A percentile compares a stretch with the other conserved stretches of the same genome.
phyloP scores from a whole-genome alignment of 163 green algal genomes.

The Botryococcus braunii region DNA sequence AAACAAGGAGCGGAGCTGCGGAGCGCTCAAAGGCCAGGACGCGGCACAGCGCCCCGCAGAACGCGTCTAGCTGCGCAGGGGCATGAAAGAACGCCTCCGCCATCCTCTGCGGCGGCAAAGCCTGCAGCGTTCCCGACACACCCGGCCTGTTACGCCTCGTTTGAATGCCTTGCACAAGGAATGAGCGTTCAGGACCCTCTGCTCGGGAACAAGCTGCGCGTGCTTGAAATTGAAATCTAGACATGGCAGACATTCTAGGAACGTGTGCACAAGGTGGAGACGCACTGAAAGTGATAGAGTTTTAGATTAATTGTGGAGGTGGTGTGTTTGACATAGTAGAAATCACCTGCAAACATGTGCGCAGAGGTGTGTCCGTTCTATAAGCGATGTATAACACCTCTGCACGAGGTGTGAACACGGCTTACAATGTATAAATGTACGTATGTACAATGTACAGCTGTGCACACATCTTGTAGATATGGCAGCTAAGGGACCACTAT shows the following conservation, averaged over 20 bases:
- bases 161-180: background rate
- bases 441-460: no score
- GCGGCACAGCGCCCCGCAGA: constrained; percentile 23
- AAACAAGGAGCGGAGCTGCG: constrained; percentile 39
- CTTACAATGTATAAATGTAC: no score
- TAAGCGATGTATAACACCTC: no score
- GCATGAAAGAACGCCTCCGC: constrained; percentile 22
- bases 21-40: constrained; percentile 44
- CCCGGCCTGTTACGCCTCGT: background rate
- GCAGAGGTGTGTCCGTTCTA: no score
- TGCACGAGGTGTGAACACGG: no score
- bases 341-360: no score
- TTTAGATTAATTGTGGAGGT: no score
- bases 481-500: no score
- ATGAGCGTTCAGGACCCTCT: background rate
- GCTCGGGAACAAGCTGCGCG: background rate
- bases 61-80: constrained; percentile 19
- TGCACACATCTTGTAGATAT: no score
- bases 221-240: background rate
- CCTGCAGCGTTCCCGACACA: no score
- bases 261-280: background rate
- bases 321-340: no score
- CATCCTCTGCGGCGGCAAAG: constrained; percentile 14
- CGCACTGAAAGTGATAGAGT: no score
- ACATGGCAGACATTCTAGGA: background rate